phyloP scores from a whole-genome alignment of 306 rosid genomes.

The Clitoria ternatea region DNA sequence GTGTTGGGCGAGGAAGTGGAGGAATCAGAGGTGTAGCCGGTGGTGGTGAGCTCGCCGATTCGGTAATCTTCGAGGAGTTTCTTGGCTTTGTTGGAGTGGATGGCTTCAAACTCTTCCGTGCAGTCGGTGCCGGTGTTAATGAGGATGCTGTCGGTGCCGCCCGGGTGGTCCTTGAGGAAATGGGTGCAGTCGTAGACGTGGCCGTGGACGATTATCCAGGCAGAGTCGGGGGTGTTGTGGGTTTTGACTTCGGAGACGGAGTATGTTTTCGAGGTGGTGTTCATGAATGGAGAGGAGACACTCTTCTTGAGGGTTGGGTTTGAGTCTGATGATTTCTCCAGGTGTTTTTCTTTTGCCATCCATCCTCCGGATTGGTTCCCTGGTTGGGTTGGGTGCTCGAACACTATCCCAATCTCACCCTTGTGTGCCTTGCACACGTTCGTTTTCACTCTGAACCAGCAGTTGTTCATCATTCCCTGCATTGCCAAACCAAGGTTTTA shows the following conservation, averaged over 20 bases:
- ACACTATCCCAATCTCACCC: slow-evolving; percentile 68
- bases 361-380: slow-evolving; percentile 89
- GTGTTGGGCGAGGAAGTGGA: slow-evolving; percentile 49
- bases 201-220: slow-evolving; percentile 77
- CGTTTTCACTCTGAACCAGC: slow-evolving; percentile 76
- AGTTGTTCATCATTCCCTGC: slow-evolving; percentile 96
- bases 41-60: slow-evolving; percentile 58
- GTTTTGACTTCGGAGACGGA: slow-evolving; percentile 56
- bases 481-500: background rate
- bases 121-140: slow-evolving; percentile 87
- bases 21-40: slow-evolving; percentile 38
- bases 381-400: slow-evolving; percentile 79
- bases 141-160: slow-evolving; percentile 83
- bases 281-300: slow-evolving; percentile 64
- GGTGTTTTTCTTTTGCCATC: slow-evolving; percentile 64
- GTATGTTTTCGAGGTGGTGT: slow-evolving; percentile 40
- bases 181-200: slow-evolving; percentile 72
- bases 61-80: slow-evolving; percentile 57
- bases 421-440: slow-evolving; percentile 59
- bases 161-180: slow-evolving; percentile 81
- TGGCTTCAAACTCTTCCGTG: slow-evolving; percentile 88
- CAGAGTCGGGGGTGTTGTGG: slow-evolving; percentile 49
- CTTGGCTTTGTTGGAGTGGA: slow-evolving; percentile 89
- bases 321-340: slow-evolving; percentile 37
- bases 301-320: slow-evolving; percentile 44